Percentiles rank a stretch among this genome's conserved stretches.
These are phyloP conservation scores for Cladophialophora immunda DNA, from an alignment of 2,329 filamentous ascomycete genomes.

Conservation along the genomic window DNA sequence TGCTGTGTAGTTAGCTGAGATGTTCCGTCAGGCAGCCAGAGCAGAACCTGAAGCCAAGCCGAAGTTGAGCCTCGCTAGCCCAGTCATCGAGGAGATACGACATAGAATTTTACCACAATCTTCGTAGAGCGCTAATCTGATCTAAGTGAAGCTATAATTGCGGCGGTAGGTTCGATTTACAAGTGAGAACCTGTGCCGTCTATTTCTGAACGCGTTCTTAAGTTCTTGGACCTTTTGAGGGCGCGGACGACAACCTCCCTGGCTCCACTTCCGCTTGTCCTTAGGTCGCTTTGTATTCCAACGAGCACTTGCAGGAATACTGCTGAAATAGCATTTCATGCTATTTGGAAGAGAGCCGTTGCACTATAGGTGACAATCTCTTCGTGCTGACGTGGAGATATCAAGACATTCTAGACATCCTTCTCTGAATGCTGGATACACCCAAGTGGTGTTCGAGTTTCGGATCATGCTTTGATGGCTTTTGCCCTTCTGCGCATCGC, in stretches of 20 bases:
- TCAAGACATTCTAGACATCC: not conserved
- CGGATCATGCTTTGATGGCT: slow-evolving; percentile 28
- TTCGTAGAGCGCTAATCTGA: not conserved
- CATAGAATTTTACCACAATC: no score
- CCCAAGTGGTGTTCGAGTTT: not conserved
- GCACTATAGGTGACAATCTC: not conserved
- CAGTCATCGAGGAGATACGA: not conserved
- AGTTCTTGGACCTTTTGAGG: not conserved
- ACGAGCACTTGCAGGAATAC: not conserved
- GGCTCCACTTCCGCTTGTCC: not conserved
- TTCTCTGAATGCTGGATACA: not conserved
- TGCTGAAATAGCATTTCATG: not conserved
- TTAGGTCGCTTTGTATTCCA: not conserved
- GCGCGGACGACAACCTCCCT: not conserved
- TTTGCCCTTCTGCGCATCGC: slow-evolving; percentile 28
- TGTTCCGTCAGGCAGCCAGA: no score
- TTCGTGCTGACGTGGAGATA: not conserved
- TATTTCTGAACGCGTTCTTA: not conserved
- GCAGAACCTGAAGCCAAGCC: not conserved
- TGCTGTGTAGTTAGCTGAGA: no score
- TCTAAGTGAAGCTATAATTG: not conserved
- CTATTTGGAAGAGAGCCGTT: not conserved
- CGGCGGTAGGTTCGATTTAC: not conserved
- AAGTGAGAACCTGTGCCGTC: not conserved
- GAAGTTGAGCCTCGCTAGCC: not conserved